These are phyloP conservation scores for Nicotiana otophora DNA, from an alignment of 257 asterid species.

Conservation along the genomic window DNA sequence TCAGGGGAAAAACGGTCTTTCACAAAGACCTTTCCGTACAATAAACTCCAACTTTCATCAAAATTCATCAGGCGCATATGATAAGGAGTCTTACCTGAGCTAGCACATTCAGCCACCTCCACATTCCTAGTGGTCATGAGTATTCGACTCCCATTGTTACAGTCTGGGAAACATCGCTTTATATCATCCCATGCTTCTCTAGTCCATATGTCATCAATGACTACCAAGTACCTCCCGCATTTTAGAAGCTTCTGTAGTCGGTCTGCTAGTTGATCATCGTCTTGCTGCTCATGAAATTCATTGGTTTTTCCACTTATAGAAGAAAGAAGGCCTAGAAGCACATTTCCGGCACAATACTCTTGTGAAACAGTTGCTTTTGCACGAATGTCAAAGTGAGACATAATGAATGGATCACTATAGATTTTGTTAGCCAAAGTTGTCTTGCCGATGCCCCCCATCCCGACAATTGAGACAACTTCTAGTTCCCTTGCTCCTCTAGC, in stretches of 20 bases:
- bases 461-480: neutral
- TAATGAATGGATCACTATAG: neutral
- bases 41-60: constrained; percentile 14
- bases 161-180: neutral
- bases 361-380: constrained; percentile 9
- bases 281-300: neutral
- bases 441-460: constrained; percentile 16
- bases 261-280: neutral
- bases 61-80: neutral
- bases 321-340: constrained; percentile 6
- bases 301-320: neutral
- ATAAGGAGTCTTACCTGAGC: neutral
- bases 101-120: neutral
- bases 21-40: neutral
- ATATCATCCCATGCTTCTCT: neutral
- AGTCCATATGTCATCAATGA: constrained; percentile 16
- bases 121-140: constrained; percentile 7
- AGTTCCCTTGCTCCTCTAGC: neutral
- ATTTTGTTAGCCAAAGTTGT: constrained; percentile 15
- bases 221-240: constrained; percentile 4
- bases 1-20: neutral
- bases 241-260: neutral
- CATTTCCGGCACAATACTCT: neutral
- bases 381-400: neutral
- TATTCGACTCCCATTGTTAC: constrained; percentile 10